phyloP scores from a whole-genome alignment of 768 basidiomycete species.

The Podaxis mareebaensis region DNA sequence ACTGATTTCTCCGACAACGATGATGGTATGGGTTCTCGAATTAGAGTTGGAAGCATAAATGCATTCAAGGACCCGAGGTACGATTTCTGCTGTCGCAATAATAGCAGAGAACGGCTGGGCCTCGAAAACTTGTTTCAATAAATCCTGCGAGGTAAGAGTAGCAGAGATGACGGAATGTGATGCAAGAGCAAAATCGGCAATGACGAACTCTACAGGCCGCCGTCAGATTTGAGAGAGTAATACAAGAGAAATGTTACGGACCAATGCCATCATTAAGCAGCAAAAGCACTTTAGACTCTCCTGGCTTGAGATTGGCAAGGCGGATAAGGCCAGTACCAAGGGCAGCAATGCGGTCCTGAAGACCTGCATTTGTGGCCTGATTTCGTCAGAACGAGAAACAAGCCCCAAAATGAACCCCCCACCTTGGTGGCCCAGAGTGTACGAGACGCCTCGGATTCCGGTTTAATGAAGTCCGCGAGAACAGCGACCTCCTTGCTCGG shows the following conservation, averaged over 20 bases:
- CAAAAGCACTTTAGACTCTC: constrained; percentile 69
- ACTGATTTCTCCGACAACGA: constrained; percentile 71
- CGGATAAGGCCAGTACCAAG: constrained; percentile 74
- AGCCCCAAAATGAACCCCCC: constrained; percentile 16
- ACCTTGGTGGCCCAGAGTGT: constrained; percentile 84
- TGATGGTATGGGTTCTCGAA: constrained; percentile 51
- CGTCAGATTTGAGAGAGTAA: background rate
- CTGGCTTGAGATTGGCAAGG: constrained; percentile 52
- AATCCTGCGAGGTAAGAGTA: constrained; percentile 56
- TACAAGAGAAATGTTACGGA: constrained; percentile 28
- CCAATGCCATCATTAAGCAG: constrained; percentile 80
- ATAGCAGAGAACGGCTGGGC: constrained; percentile 71
- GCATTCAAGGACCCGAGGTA: constrained; percentile 70
- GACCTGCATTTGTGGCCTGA: constrained; percentile 72
- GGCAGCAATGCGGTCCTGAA: constrained; percentile 69
- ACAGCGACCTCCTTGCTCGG: constrained; percentile 73
- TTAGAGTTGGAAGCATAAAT: constrained; percentile 60
- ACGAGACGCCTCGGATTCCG: constrained; percentile 65
- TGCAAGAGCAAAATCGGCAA: constrained; percentile 78
- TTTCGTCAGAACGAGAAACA: background rate
- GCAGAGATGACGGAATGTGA: constrained; percentile 68
- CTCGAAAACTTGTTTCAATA: constrained; percentile 69
- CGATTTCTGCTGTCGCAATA: constrained; percentile 64
- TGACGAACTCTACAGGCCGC: constrained; percentile 63
- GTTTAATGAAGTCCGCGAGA: constrained; percentile 63